Conservation (phyloP, 2,329 filamentous ascomycete species). For the Scytalidium sp. region DNA sequence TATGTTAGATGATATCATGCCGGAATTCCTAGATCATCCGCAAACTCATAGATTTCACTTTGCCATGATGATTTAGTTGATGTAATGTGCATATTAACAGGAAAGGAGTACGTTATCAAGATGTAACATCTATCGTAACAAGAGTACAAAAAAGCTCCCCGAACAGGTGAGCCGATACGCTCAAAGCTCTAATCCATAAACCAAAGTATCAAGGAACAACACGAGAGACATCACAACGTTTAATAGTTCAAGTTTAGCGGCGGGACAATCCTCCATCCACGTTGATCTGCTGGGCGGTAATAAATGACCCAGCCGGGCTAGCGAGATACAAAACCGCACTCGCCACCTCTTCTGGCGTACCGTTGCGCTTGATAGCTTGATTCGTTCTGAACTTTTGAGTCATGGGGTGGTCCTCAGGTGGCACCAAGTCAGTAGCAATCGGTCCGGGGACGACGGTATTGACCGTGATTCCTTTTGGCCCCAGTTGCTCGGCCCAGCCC, state of each 20-base stretch:
- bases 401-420: conserved; percentile 3
- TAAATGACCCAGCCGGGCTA: neutral
- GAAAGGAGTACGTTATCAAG: too few species aligned
- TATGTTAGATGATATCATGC: too few species aligned
- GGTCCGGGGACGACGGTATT: conserved; percentile 6
- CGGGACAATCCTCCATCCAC: neutral
- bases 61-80: too few species aligned
- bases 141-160: too few species aligned
- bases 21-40: too few species aligned
- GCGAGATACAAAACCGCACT: neutral
- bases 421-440: neutral
- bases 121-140: too few species aligned
- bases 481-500: conserved; percentile 43
- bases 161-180: too few species aligned
- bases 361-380: conserved; percentile 1
- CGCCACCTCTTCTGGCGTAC: neutral
- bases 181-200: too few species aligned
- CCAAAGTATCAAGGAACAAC: too few species aligned
- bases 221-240: too few species aligned
- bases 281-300: neutral
- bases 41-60: too few species aligned
- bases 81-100: too few species aligned
- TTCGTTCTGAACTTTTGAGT: neutral
- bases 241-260: conserved; percentile 1
- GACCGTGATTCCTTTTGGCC: conserved; percentile 4